Evolutionary conservation across 1,284 basidiomycete species (phyloP).

Genomic region (Boletellus sp.): DNA sequence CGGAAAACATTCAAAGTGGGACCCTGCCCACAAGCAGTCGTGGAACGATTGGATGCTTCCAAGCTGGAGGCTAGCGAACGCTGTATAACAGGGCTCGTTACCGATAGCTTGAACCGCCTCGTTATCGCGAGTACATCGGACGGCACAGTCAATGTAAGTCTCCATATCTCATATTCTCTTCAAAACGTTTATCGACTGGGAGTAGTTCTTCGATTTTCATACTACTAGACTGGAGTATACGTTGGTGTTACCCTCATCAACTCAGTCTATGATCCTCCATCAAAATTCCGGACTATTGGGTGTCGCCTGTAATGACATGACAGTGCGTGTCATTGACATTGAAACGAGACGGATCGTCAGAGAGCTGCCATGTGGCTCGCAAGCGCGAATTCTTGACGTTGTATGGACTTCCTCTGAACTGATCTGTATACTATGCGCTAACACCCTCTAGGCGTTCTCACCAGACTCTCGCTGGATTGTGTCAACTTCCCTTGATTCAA

Average conservation of each 20-base stretch:
- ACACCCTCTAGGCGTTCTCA: conserved; percentile 71
- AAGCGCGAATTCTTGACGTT: conserved; percentile 79
- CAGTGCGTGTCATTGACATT: conserved; percentile 85
- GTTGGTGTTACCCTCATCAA: conserved; percentile 63
- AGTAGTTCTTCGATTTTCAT: conserved; percentile 94
- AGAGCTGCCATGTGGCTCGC: conserved; percentile 74
- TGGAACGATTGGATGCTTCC: conserved; percentile 39
- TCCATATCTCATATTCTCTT: not conserved
- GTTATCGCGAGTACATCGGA: conserved; percentile 85
- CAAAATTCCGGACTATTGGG: conserved; percentile 87
- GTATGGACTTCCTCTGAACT: conserved; percentile 41
- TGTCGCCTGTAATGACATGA: conserved; percentile 80
- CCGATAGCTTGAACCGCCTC: conserved; percentile 80
- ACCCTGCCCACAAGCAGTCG: conserved; percentile 52
- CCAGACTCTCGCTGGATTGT: conserved; percentile 94
- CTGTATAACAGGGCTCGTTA: conserved; percentile 78
- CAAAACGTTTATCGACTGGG: conserved; percentile 4
- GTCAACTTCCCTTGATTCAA: conserved; percentile 83
- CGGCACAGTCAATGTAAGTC: conserved; percentile 81
- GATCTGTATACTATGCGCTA: not conserved
- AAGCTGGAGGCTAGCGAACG: conserved; percentile 51
- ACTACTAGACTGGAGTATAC: conserved; percentile 70
- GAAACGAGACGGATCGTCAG: conserved; percentile 87
- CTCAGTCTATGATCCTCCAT: conserved; percentile 75
- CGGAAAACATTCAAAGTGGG: conserved; percentile 75